Conservation (phyloP, 257 asterid species). For the Solanum tacnaense region DNA sequence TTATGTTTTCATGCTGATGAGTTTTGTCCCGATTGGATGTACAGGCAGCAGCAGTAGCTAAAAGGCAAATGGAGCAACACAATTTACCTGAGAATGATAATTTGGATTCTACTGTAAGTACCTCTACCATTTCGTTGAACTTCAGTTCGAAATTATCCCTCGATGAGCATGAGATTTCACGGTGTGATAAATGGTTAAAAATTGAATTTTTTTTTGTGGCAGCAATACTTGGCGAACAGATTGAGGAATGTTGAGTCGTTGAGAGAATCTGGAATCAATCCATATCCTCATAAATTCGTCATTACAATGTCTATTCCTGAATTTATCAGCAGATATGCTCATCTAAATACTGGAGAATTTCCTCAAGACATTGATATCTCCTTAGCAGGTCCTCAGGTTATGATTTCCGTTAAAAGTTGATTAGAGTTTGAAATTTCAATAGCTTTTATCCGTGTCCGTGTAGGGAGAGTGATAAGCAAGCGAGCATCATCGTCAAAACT, state of each 20-base stretch:
- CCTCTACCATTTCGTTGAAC: not conserved
- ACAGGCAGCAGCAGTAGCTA: not conserved
- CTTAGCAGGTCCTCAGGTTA: not conserved
- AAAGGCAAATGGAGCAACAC: not conserved
- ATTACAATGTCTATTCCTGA: not conserved
- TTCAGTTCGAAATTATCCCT: not conserved
- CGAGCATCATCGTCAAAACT: constrained; percentile 3
- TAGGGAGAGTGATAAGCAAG: constrained; percentile 7
- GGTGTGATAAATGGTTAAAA: not conserved
- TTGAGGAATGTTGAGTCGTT: not conserved
- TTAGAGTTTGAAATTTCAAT: not conserved
- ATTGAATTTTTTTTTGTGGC: not conserved
- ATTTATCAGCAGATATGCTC: not conserved
- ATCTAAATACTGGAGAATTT: not conserved
- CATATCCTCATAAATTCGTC: not conserved
- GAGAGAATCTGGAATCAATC: not conserved
- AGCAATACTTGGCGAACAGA: not conserved
- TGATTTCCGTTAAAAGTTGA: not conserved
- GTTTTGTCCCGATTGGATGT: not conserved
- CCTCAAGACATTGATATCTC: not conserved
- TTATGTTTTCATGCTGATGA: not conserved
- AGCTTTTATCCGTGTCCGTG: not conserved
- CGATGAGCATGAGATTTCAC: not conserved
- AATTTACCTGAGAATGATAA: not conserved
- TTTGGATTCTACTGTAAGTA: not conserved